Evolutionary conservation across 371 early-diverging fungal genomes (phyloP).

Genomic region (Syncephalastrum sp.): DNA sequence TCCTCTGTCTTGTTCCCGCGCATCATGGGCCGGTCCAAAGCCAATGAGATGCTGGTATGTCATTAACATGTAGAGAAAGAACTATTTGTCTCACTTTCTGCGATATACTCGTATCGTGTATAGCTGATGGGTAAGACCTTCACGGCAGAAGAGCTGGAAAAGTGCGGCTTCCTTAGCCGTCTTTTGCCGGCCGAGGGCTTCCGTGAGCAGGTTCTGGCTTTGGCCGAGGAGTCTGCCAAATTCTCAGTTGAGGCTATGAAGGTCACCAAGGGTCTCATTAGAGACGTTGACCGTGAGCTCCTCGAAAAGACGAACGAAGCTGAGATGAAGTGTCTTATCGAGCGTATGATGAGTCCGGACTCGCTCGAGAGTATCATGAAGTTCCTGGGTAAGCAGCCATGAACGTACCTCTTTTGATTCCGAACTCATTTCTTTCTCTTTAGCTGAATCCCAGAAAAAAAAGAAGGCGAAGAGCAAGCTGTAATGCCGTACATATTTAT

Average conservation of each 20-base stretch:
- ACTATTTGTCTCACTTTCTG: background rate
- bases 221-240: constrained; percentile 52
- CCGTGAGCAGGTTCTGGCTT: constrained; percentile 39
- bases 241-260: constrained; percentile 52
- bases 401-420: background rate
- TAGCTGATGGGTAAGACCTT: constrained; percentile 55
- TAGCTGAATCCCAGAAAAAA: background rate
- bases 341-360: constrained; percentile 26
- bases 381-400: constrained; percentile 29
- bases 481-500: too few relatives aligned
- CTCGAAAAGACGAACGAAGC: constrained; percentile 40
- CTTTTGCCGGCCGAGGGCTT: constrained; percentile 51
- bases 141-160: constrained; percentile 52
- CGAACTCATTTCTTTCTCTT: background rate
- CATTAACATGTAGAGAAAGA: background rate
- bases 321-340: constrained; percentile 40
- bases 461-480: too few relatives aligned
- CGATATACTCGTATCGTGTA: background rate
- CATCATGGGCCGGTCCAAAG: constrained; percentile 58
- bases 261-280: constrained; percentile 53
- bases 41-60: constrained; percentile 62
- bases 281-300: constrained; percentile 37
- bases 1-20: constrained; percentile 60
- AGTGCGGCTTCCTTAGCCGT: constrained; percentile 47
- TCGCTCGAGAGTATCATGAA: constrained; percentile 25